A percentile compares a stretch with the other conserved stretches of the same genome.
Conservation (phyloP, 352 stramenopile species). For the Elongisporangium prolatum region DNA sequence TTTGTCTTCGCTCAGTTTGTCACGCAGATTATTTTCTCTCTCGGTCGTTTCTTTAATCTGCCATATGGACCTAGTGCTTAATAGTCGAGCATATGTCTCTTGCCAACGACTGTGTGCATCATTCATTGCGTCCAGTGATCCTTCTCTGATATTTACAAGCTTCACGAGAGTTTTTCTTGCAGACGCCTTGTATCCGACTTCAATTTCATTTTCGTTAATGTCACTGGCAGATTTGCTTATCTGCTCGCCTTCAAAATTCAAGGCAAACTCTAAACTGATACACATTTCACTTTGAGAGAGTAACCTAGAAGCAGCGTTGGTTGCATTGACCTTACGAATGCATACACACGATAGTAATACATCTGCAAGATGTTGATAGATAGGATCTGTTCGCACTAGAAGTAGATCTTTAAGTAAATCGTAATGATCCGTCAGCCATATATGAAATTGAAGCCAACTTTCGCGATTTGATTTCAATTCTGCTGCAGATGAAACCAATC, state of each 20-base stretch:
- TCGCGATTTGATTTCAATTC: constrained; percentile 26
- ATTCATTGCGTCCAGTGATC: constrained; percentile 27
- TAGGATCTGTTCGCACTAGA: constrained; percentile 52
- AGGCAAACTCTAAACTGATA: constrained; percentile 28
- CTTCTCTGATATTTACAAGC: constrained; percentile 29
- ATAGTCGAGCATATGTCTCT: constrained; percentile 27
- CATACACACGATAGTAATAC: constrained; percentile 41
- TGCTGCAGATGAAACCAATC: not conserved
- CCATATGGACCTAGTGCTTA: constrained; percentile 40
- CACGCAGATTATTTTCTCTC: too few relatives aligned
- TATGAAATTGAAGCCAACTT: constrained; percentile 72
- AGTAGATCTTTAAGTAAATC: constrained; percentile 64
- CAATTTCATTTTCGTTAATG: constrained; percentile 13
- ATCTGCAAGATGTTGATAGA: constrained; percentile 50
- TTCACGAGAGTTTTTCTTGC: constrained; percentile 38
- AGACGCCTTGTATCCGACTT: constrained; percentile 7
- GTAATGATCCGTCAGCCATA: constrained; percentile 70
- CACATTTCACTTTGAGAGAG: constrained; percentile 18
- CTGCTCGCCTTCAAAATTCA: constrained; percentile 17
- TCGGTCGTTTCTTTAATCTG: constrained; percentile 12
- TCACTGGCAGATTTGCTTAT: constrained; percentile 8
- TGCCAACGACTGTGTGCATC: constrained; percentile 30
- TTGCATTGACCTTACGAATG: constrained; percentile 35
- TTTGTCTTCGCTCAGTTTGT: not conserved
- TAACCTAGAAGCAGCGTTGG: constrained; percentile 6